Base-by-base conservation (phyloP, 2,329 filamentous ascomycete genomes). In the Didymosphaeria variabile region DNA sequence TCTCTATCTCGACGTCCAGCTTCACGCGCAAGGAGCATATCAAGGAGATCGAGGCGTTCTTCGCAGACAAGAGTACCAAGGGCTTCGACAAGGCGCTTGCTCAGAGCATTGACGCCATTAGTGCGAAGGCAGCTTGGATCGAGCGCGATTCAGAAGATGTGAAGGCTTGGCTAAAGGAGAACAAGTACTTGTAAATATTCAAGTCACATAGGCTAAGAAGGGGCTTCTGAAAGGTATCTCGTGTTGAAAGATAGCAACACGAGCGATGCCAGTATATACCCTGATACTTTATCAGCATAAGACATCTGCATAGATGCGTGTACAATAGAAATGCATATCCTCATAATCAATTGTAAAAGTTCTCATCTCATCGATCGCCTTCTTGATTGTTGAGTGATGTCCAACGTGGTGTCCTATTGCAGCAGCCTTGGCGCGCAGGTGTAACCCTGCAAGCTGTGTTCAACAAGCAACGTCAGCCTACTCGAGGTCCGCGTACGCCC, bases 61-160 rank as follows among this genome's bases (percentile, higher is more conserved):
- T 97, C 76, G 84, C 83, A 36, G 83, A 86, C 66, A 93, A 92
- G 83, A 92, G 91, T 76, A 96, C 90, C 62, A 97, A 91, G 83
- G 88, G 93, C 46, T 98, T 93, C 73, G 92, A 97, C 74, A 90
- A 94, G 76, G 89, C 91, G 52, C 83, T 98, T 60, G 92, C 93
- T n/a, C 94, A 98, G 83, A 94, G 91, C 77, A 85, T 91, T 68
- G 94, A 98, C 77, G 85, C 89, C 4, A 90, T 97, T 72, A 87
- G 87, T 63, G 93, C 93, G 58, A 98, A 97, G 87, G 85, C 90
- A 70, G 86, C 88, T 61, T 97, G 92, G 92, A 77, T 96, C 58
- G 81, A 88, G 77, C 87, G 93, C 60, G 94, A 97, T 78, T 83
- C 85, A 46, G 85, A 87, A 31, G 92, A 97, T 78, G 91, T 97